Base-by-base conservation (phyloP, 768 basidiomycete species). In the Pleurotus pulmonarius region DNA sequence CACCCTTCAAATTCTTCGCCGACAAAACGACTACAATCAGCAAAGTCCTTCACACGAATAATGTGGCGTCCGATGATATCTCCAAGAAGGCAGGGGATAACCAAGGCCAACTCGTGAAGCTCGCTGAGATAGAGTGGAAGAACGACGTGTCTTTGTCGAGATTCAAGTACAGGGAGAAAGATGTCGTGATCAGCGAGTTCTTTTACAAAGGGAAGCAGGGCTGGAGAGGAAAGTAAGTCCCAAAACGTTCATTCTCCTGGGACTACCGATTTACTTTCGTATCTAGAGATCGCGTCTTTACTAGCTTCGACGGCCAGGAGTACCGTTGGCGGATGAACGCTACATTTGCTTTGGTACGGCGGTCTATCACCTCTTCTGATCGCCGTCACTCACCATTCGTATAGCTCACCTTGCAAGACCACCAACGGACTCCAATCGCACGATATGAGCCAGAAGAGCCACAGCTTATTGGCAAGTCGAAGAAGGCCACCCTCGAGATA, bases 401-500 rank as follows among this genome's bases (percentile, higher is more conserved):
- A 1, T n/a, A 67, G 66, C 43, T 67, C 43, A 51, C 59, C 12
- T 34, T 56, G 16, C 57, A 63, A 29, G 49, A 60, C 29, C 45
- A 52, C 20, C n/a, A 56, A 3, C 56, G 60, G 34, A 56, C 59
- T 5, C 58, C 59, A 2, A 57, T 67, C 15, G 66, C 66, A 22
- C 66, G 63, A 4, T 64, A 60, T 54, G 57, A 63, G 29, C 49
- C 61, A 2, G 52, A 57, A 7, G 55, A 59, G 26, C 52, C 52
- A 12, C 49, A 46, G 13, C 52, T 46, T 16, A 59, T 59, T 45
- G 57, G 58, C 15, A 37, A 59, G 41, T 56, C 51, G 37, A 59
- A 47, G 46, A 59, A 47, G 18, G 63, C 64, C 12, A 62, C 45
- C 18, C 64, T 73, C 4, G 70, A 72, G 15, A 63, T 73, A 12